Conservation (phyloP, 2,329 filamentous ascomycete genomes). For the Epichloe elymi region DNA sequence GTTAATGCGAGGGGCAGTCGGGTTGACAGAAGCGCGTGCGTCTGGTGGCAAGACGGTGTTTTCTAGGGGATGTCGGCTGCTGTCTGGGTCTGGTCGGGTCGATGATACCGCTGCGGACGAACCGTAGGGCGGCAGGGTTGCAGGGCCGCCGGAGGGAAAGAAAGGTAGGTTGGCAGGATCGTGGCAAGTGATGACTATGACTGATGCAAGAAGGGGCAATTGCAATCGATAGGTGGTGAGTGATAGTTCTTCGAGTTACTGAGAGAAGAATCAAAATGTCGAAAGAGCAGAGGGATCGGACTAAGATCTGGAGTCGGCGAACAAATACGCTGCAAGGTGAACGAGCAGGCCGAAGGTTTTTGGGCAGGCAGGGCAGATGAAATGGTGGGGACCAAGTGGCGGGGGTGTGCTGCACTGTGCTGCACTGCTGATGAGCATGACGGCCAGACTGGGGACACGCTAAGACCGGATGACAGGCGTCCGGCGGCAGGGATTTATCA, state of each 20-base stretch:
- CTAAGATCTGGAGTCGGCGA: background rate
- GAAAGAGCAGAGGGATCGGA: background rate
- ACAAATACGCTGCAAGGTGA: background rate
- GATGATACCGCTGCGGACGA: background rate
- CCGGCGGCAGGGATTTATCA: too few species aligned
- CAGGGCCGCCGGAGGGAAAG: background rate
- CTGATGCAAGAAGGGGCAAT: background rate
- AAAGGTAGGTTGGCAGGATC: background rate
- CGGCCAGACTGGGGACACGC: too few species aligned
- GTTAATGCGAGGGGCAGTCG: background rate
- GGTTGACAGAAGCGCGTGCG: background rate
- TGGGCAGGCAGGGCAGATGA: background rate
- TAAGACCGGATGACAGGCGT: too few species aligned
- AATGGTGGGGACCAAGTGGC: too few species aligned
- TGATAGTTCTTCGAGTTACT: too few species aligned
- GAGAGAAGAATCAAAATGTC: background rate
- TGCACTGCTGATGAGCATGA: too few species aligned
- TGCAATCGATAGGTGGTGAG: too few species aligned
- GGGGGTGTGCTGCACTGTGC: too few species aligned
- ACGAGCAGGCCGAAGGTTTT: background rate
- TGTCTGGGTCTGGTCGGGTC: background rate
- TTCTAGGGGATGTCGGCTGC: background rate
- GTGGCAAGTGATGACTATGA: background rate
- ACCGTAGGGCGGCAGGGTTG: background rate
- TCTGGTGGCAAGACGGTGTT: background rate